Base-by-base conservation (phyloP, 495 filamentous ascomycete genomes). In the Neurospora tetrasperma region DNA sequence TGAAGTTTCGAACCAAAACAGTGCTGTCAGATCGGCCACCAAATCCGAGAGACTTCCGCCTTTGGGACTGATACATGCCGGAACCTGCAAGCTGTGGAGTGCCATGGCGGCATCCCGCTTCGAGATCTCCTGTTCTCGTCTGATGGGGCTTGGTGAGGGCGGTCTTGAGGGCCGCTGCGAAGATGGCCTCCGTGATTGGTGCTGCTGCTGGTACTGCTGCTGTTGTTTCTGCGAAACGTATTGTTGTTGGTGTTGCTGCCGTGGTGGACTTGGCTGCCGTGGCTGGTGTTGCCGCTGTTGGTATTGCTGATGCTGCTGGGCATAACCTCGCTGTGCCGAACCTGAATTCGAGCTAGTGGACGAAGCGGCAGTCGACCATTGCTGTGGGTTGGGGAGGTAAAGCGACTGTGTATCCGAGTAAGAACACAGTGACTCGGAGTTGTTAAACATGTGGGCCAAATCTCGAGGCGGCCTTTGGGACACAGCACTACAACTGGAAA, bases 1-100 rank as follows among this genome's bases (percentile, higher is more conserved):
- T 8, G 91, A 90, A n/a, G 90, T 91, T 80, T 98, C 96, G 78
- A 98, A 99, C 96, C 96, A 99, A 84, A 99, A 98, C 40, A 99
- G 85, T 76, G 95, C 97, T 1, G 96, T 97, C 82, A 98, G 91
- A 92, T 98, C 89, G 42, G 93, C 92, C 54, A 93, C 92, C 79
- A 97, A 94, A 74, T 95, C 92, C 4, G 92, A 87, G 76, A 97
- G 76, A 78, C 85, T 93, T 5, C 91, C 91, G 59, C 91, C 90
- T 75, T 85, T 89, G 14, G 89, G 81, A 73, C 90, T 94, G 75
- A 97, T 94, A 23, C 92, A 88, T 20, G 85, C 76, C 6, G 93
- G 93, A 23, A 96, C 89, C 73, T 89, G 86, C 42, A 94, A 82
- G 78, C 89, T 91, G 40, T 91, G 88, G 35, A 82, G 81, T 4